Evolutionary conservation across 805 yeast species (phyloP), one percentile per base, ranked within the genome.

Genomic region (Lipomyces lipofer): DNA sequence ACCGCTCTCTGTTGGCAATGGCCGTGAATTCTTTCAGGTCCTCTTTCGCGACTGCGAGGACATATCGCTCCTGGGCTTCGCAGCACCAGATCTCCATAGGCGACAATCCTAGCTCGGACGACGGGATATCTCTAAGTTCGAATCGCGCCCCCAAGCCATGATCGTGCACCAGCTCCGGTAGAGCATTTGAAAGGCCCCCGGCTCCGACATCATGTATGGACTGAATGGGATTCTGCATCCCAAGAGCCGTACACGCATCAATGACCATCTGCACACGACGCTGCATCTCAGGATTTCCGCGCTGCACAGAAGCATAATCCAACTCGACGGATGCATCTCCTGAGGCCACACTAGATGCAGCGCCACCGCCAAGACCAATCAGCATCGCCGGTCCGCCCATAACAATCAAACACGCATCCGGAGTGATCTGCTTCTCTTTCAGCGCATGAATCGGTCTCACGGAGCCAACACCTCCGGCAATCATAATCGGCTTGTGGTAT

Each of bases 61-160:
- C 99, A 66, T 91, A 94, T 72, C 99, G 84, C 73, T 94, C 99
- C 75, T 94, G 99, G 1, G 98, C 94, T 74, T 94, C 99, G 66
- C 95, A 92, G 81, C 99, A 94, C 99, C 99, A 94, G 61, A 94
- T 89, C 76, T 94, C 99, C 96, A 94, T 88, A 52, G 99, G 98
- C 4, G 98, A 92, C 97, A 94, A 89, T 54, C 97, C 95, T 46
- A 96, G 95, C 72, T 94, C 99, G 62, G 90, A 79, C 33, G 90
- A 85, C 52, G 95, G 81, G 53, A 94, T 85, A 52, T 91, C 86
- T 73, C 99, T 83, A 62, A 94, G 78, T 72, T 94, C 97, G 61
- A 94, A 94, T 61, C 71, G 78, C 27, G 97, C 99, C 70, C 99
- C 99, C 59, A 94, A 79, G 62, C 87, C 94, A 70, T 94, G 94